Conservation (phyloP, 139 green algal genomes). For the Chlamydomonas eustigma region DNA sequence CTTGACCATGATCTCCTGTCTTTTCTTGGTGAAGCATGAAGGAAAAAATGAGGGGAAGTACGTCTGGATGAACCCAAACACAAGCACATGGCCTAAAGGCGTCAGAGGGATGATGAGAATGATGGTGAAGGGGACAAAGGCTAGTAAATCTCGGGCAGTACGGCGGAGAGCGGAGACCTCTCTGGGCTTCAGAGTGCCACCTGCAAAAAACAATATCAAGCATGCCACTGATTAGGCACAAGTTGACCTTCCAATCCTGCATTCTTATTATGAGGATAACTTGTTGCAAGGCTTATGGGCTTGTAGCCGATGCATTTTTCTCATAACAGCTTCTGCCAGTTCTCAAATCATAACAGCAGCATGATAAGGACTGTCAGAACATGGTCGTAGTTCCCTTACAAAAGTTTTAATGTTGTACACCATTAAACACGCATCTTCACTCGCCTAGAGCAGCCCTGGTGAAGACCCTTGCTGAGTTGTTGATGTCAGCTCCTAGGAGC, state of each 20-base stretch:
- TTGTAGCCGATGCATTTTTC: no score
- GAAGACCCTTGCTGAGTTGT: conserved; percentile 60
- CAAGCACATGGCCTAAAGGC: conserved; percentile 93
- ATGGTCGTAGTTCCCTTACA: no score
- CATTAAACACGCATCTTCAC: conserved; percentile 1
- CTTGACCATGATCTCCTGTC: conserved; percentile 75
- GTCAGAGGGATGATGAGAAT: conserved; percentile 97
- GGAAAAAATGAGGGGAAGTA: conserved; percentile 98
- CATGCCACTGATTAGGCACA: no score
- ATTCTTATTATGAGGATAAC: no score
- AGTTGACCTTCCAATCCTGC: no score
- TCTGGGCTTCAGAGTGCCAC: conserved; percentile 80
- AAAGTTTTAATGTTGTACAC: no score
- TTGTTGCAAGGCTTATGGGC: background rate
- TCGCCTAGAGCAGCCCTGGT: conserved; percentile 56
- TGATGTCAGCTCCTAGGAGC: conserved; percentile 72
- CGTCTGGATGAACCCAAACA: conserved; percentile 95
- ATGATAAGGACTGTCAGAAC: no score
- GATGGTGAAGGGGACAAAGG: conserved; percentile 95
- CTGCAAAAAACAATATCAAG: no score
- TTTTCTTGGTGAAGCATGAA: conserved; percentile 82
- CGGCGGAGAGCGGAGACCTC: conserved; percentile 89
- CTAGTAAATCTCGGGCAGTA: conserved; percentile 85
- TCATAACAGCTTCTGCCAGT: background rate
- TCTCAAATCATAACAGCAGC: background rate